Base-by-base conservation (phyloP, 306 rosid genomes). In the Urtica urens region DNA sequence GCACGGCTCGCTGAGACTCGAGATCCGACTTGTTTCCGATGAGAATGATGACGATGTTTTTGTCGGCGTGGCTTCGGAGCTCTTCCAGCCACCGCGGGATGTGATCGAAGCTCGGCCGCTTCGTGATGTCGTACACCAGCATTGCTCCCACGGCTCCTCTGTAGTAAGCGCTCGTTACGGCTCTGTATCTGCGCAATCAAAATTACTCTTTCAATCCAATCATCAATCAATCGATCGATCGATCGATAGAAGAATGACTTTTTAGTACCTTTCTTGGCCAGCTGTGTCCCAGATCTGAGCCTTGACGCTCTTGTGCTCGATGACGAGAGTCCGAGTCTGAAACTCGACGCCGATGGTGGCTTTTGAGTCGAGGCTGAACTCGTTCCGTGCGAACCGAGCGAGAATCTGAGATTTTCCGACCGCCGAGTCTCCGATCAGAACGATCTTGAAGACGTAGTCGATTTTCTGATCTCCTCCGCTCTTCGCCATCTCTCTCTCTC, bases 241-340 rank as follows among this genome's bases (percentile, higher is more conserved):
- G 40, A 35, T 7, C 40, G 11, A 28, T 28, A 28, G 10, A 10
- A 28, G 33, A 28, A 28, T 4, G 10, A 28, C 33, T 28, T 28
- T 4, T 4, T 4, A 28, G 3, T 60, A 90, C 97, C 95, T 76
- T 67, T 90, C 97, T 82, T 90, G 97, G 49, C 97, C 97, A 1
- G 97, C 97, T 2, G 95, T 90, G 74, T 90, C 97, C 97, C 97
- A 90, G 97, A 90, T 90, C 97, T 90, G 97, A 75, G 97, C 97
- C 69, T 90, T 90, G 29, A 90, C 82, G 55, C 79, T 84, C 92
- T 90, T 90, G 62, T 75, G 94, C 66, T 81, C 72, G 60, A 90
- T 81, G 49, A 90, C 73, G 10, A 90, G 56, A 35, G 97, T 90
- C 29, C 95, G 51, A 0, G 97, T 90, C 74, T 90, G 95, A 51